phyloP scores from a whole-genome alignment of 108 stramenopile species.

The Discostella pseudostelligera region DNA sequence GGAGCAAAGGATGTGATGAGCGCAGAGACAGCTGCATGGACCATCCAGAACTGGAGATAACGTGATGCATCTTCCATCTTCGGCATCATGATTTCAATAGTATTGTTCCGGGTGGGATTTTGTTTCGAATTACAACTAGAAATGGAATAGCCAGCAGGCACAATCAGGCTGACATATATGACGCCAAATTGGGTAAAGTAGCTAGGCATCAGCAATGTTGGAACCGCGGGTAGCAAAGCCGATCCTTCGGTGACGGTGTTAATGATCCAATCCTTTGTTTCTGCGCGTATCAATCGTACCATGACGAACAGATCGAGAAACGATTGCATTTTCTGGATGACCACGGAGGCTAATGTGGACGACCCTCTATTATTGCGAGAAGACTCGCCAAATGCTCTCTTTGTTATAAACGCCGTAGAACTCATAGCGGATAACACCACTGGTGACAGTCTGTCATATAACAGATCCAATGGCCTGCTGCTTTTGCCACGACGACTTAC shows the following conservation, averaged over 20 bases:
- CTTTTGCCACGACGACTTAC: background rate
- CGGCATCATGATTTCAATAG: conserved; percentile 10
- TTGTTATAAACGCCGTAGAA: conserved; percentile 38
- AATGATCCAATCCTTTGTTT: conserved; percentile 55
- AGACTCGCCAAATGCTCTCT: conserved; percentile 16
- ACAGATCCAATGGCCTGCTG: conserved; percentile 38
- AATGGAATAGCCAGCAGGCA: conserved; percentile 64
- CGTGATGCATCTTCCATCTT: conserved; percentile 40
- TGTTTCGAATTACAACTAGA: conserved; percentile 22
- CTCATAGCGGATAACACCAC: conserved; percentile 32
- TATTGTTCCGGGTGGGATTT: conserved; percentile 18
- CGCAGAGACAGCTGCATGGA: conserved; percentile 51
- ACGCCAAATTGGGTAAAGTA: conserved; percentile 75
- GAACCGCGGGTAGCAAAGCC: conserved; percentile 60
- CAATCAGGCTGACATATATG: conserved; percentile 68
- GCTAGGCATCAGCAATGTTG: conserved; percentile 79
- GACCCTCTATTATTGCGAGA: conserved; percentile 10
- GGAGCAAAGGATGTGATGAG: conserved; percentile 50
- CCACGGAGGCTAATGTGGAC: conserved; percentile 13
- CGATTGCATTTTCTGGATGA: conserved; percentile 29
- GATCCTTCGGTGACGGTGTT: conserved; percentile 55
- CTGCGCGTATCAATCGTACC: conserved; percentile 52
- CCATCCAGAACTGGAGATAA: conserved; percentile 77
- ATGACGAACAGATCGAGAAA: conserved; percentile 52
- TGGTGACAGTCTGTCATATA: conserved; percentile 33